A percentile compares a stretch with the other conserved stretches of the same genome.
Conservation (phyloP, 2,329 filamentous ascomycete genomes). For the Thielaviopsis ethacetica region DNA sequence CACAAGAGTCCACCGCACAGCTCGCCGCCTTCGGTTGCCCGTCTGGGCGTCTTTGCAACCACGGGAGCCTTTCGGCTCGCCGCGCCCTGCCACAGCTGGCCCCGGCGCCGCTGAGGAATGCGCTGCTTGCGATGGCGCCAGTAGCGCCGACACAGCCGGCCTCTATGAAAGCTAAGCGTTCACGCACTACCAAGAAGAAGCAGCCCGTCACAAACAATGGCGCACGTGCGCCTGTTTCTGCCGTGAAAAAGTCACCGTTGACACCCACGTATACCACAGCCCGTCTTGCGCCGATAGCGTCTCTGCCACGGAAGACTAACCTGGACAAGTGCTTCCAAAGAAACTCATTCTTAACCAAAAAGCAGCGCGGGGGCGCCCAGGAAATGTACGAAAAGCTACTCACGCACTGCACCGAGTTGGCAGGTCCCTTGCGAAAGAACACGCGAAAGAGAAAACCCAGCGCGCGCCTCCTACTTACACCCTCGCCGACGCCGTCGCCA, state of each 20-base stretch:
- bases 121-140: background rate
- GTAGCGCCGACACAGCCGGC: no score
- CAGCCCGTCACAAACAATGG: no score
- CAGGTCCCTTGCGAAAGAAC: background rate
- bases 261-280: no score
- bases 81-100: background rate
- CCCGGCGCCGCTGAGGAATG: background rate
- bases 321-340: background rate
- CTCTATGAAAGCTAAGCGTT: background rate
- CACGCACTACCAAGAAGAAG: no score
- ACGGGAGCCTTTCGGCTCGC: background rate
- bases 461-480: background rate
- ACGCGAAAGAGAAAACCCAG: background rate
- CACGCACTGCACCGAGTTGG: background rate
- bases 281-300: no score
- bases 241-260: no score
- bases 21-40: background rate
- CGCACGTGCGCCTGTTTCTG: no score
- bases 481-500: background rate
- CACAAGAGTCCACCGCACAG: no score
- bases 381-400: background rate
- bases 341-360: background rate
- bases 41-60: background rate
- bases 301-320: no score
- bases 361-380: background rate